Evolutionary conservation across 495 filamentous ascomycete genomes (phyloP).

Genomic region (Xylaria scruposa): DNA sequence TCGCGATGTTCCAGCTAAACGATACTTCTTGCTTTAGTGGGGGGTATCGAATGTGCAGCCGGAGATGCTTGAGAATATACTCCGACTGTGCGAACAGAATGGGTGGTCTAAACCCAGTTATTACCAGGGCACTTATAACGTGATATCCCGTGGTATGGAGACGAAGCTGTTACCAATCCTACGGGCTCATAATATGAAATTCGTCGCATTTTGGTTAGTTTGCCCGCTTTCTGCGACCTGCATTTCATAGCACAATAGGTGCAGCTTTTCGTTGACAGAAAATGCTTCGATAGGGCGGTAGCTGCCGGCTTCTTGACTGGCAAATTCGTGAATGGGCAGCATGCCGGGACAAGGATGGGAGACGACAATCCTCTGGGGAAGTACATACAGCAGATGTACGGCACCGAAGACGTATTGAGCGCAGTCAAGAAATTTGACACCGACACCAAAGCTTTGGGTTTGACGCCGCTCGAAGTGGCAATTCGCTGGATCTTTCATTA

Average conservation of each 20-base stretch:
- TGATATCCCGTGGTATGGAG: constrained; percentile 43
- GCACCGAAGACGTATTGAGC: constrained; percentile 43
- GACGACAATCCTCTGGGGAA: constrained; percentile 34
- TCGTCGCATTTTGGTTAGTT: constrained; percentile 53
- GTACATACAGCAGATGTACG: constrained; percentile 52
- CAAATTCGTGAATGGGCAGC: constrained; percentile 30
- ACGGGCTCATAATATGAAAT: constrained; percentile 54
- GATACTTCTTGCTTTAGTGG: constrained; percentile 27
- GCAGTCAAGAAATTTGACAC: constrained; percentile 55
- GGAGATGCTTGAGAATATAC: constrained; percentile 39
- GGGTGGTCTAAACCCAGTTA: constrained; percentile 46
- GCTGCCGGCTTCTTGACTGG: constrained; percentile 59
- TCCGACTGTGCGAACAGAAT: constrained; percentile 47
- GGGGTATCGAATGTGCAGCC: constrained; percentile 52
- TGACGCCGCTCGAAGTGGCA: constrained; percentile 57
- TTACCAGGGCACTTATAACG: constrained; percentile 56
- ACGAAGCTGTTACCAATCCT: constrained; percentile 53
- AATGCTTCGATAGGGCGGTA: constrained; percentile 25
- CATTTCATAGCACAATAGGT: not conserved
- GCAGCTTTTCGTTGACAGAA: constrained; percentile 6
- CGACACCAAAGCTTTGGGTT: constrained; percentile 52
- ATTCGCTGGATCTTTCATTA: constrained; percentile 64
- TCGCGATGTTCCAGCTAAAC: not conserved
- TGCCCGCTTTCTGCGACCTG: not conserved
- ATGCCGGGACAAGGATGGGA: constrained; percentile 53